Percentiles rank a stretch among this genome's conserved stretches.
Conservation (phyloP, 805 yeast genomes). For the Lachancea sp. region DNA sequence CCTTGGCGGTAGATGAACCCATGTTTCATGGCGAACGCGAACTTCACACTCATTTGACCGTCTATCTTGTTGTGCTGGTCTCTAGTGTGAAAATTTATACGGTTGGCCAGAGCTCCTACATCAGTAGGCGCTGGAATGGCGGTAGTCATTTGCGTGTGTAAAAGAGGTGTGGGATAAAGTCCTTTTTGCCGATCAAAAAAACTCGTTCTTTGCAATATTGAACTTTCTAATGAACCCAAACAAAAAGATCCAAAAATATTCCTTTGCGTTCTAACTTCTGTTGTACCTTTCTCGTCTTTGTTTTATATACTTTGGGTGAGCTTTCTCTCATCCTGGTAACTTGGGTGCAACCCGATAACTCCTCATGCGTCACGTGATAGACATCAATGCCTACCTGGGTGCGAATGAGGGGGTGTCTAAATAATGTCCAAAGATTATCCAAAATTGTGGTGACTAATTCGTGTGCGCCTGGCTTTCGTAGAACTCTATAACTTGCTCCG, state of each 20-base stretch:
- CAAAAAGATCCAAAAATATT: too few relatives aligned
- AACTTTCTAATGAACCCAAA: neutral
- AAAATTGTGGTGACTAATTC: neutral
- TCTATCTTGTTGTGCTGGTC: slow-evolving; percentile 61
- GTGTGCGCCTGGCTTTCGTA: slow-evolving; percentile 61
- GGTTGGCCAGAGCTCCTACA: slow-evolving; percentile 74
- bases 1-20: slow-evolving; percentile 76
- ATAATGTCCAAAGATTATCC: neutral
- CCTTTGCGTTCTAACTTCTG: too few relatives aligned
- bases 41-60: slow-evolving; percentile 58
- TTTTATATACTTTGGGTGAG: too few relatives aligned
- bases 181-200: neutral
- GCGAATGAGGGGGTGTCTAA: too few relatives aligned
- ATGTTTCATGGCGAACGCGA: slow-evolving; percentile 72
- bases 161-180: neutral
- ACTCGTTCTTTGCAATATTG: too few relatives aligned
- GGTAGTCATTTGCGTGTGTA: slow-evolving; percentile 1
- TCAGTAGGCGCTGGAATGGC: slow-evolving; percentile 69
- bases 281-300: too few relatives aligned
- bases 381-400: neutral
- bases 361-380: slow-evolving; percentile 14
- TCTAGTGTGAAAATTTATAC: slow-evolving; percentile 68
- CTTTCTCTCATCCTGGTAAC: too few relatives aligned
- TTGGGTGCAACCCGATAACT: slow-evolving; percentile 14
- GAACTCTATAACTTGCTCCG: slow-evolving; percentile 78